phyloP scores from a whole-genome alignment of 768 basidiomycete species.

The Phylloporus sp. region DNA sequence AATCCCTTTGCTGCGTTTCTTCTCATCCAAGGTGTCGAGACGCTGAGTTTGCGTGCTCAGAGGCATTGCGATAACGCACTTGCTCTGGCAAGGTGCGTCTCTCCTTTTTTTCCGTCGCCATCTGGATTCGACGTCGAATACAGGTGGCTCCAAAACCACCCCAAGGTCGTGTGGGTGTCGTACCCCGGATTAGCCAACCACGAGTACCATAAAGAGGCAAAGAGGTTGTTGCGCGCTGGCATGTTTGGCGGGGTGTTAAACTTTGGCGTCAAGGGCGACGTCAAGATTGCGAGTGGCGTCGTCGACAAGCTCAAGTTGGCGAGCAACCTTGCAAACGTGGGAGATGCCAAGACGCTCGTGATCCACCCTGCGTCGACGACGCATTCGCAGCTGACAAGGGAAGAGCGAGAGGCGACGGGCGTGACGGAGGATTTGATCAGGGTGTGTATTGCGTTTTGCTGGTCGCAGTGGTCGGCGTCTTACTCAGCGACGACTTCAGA shows the following conservation, averaged over 20 bases:
- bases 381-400: slow-evolving; percentile 59
- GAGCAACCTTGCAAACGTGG: slow-evolving; percentile 34
- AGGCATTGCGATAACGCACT: slow-evolving; percentile 69
- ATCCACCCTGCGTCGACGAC: slow-evolving; percentile 78
- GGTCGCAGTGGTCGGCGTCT: not conserved
- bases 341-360: slow-evolving; percentile 75
- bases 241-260: slow-evolving; percentile 16
- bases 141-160: slow-evolving; percentile 13
- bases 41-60: slow-evolving; percentile 64
- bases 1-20: slow-evolving; percentile 75
- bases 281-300: slow-evolving; percentile 23
- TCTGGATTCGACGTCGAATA: not conserved
- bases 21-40: slow-evolving; percentile 75
- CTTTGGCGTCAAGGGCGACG: slow-evolving; percentile 6
- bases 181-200: slow-evolving; percentile 12
- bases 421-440: slow-evolving; percentile 74
- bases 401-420: slow-evolving; percentile 60
- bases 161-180: slow-evolving; percentile 14
- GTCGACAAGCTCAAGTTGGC: slow-evolving; percentile 37
- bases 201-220: slow-evolving; percentile 9
- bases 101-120: too few species aligned
- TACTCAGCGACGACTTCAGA: not conserved
- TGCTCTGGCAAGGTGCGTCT: slow-evolving; percentile 48
- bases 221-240: slow-evolving; percentile 4
- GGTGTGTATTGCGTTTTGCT: slow-evolving; percentile 32